A percentile compares a stretch with the other conserved stretches of the same genome.
Conservation (phyloP, 2,329 filamentous ascomycete species). For the Pseudogymnoascus destructans region DNA sequence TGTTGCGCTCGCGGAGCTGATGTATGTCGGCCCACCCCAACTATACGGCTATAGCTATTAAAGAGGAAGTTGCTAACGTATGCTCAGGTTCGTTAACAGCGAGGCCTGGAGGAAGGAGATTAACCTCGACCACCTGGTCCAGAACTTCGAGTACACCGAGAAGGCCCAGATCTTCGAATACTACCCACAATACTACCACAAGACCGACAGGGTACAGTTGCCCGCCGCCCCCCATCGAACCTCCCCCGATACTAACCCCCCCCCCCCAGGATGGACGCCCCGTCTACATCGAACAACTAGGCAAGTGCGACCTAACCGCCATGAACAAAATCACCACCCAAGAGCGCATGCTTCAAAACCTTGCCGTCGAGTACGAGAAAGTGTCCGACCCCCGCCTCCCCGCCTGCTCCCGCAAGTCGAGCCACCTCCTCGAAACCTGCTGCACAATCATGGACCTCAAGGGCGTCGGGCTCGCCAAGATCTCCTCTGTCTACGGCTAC, state of each 20-base stretch:
- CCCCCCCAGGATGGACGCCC: constrained; percentile 71
- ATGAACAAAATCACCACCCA: constrained; percentile 88
- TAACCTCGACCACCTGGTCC: constrained; percentile 68
- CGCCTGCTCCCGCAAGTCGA: constrained; percentile 85
- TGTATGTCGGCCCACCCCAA: constrained; percentile 44
- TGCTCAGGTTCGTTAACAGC: constrained; percentile 67
- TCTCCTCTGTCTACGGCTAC: constrained; percentile 76
- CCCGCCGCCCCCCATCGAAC: background rate
- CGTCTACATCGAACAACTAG: constrained; percentile 92
- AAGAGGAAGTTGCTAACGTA: constrained; percentile 18
- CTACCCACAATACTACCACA: constrained; percentile 99
- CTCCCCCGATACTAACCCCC: constrained; percentile 13
- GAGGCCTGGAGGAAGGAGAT: constrained; percentile 88
- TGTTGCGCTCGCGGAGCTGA: constrained; percentile 67
- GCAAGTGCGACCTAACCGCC: constrained; percentile 77
- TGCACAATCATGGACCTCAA: constrained; percentile 98
- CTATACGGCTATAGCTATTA: constrained; percentile 4
- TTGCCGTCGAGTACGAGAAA: constrained; percentile 96
- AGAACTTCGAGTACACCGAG: constrained; percentile 76
- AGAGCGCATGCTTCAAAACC: constrained; percentile 91
- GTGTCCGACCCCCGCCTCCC: constrained; percentile 84
- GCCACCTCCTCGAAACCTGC: constrained; percentile 86
- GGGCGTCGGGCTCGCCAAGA: constrained; percentile 74
- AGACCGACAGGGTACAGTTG: constrained; percentile 63
- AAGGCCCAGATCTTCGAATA: constrained; percentile 73